These are phyloP conservation scores for Juglanconis sp. DNA, from an alignment of 2,329 filamentous ascomycete genomes.

Conservation along the genomic window DNA sequence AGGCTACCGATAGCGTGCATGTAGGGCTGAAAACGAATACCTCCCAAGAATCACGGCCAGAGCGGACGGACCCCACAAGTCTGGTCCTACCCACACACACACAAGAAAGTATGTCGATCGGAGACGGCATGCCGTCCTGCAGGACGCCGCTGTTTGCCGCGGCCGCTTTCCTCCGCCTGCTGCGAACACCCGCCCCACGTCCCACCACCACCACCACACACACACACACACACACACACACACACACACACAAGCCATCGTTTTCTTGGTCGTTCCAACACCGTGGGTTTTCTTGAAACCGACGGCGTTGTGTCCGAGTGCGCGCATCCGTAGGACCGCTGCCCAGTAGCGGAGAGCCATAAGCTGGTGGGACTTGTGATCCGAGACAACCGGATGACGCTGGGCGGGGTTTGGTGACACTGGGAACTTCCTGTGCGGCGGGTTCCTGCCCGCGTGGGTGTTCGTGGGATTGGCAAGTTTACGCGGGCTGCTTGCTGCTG, in stretches of 20 bases:
- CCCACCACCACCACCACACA: too few species aligned
- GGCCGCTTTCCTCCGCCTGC: background rate
- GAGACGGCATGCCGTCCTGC: background rate
- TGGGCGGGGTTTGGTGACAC: background rate
- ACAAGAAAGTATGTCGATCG: background rate
- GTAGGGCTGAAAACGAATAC: too few species aligned
- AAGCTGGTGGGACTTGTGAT: background rate
- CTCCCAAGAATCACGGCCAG: too few species aligned
- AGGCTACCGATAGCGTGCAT: too few species aligned
- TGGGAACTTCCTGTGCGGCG: background rate
- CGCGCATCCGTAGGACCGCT: background rate
- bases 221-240: background rate
- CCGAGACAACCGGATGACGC: background rate
- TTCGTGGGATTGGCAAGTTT: background rate
- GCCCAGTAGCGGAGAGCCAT: background rate
- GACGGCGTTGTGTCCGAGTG: background rate
- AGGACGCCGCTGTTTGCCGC: background rate
- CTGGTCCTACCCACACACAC: too few species aligned
- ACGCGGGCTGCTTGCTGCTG: background rate
- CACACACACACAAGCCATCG: background rate
- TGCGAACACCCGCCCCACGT: too few species aligned
- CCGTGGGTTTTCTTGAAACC: background rate
- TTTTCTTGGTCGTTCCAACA: background rate
- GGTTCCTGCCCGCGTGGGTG: background rate
- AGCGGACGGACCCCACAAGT: too few species aligned